Evolutionary conservation across 495 filamentous ascomycete species (phyloP).

Genomic region (Tuber microsphaerosporum): DNA sequence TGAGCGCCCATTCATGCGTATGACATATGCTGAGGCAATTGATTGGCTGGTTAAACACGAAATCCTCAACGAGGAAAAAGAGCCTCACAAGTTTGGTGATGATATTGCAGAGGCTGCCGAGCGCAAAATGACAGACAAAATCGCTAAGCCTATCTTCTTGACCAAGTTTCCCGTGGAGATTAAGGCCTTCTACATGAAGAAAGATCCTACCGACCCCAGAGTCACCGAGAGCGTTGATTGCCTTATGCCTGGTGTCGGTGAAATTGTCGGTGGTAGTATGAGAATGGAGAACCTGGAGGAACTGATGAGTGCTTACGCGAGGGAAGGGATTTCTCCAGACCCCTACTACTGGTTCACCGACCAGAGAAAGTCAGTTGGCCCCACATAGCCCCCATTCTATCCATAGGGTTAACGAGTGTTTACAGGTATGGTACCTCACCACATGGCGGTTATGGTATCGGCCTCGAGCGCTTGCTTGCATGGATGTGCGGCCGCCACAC

Average conservation of each 20-base stretch:
- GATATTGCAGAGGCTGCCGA: conserved; percentile 98
- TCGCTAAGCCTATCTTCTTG: conserved; percentile 90
- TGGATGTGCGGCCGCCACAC: conserved; percentile 93
- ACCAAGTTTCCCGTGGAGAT: conserved; percentile 96
- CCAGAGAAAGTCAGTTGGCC: conserved; percentile 76
- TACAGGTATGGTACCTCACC: conserved; percentile 83
- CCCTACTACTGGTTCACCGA: conserved; percentile 99
- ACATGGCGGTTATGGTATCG: conserved; percentile 92
- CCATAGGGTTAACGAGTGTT: conserved; percentile 11
- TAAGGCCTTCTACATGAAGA: conserved; percentile 99
- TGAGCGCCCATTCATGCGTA: conserved; percentile 79
- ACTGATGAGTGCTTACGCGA: conserved; percentile 77
- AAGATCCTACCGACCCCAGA: conserved; percentile 69
- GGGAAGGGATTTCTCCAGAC: conserved; percentile 73
- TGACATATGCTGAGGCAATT: conserved; percentile 93
- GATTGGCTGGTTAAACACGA: conserved; percentile 82
- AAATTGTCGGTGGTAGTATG: conserved; percentile 96
- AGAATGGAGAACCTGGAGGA: conserved; percentile 91
- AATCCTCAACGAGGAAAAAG: conserved; percentile 85
- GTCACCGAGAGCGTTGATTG: conserved; percentile 95
- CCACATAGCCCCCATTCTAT: conserved; percentile 9
- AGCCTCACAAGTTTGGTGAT: conserved; percentile 86
- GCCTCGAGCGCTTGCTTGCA: conserved; percentile 90
- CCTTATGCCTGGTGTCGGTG: conserved; percentile 91
- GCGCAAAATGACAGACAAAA: conserved; percentile 91